Base-by-base conservation (phyloP, 331 rosid genomes). In the Telfairia occidentalis region DNA sequence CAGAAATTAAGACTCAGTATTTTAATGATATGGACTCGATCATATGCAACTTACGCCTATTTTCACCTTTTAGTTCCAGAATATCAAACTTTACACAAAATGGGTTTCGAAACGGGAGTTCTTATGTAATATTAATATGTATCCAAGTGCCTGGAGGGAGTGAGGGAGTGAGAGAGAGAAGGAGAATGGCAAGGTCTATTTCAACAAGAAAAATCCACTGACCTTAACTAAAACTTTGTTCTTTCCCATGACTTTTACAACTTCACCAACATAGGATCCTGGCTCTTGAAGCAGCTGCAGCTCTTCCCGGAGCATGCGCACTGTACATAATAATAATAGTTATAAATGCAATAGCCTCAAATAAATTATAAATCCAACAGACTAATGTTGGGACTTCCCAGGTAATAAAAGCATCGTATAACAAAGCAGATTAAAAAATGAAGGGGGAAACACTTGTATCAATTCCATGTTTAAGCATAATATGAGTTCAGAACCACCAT, bases 221-320 rank as follows among this genome's bases (percentile, higher is more conserved):
- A 87, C 99, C 97, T 95, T 95, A 61, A 95, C 99, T 74, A 95
- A 84, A 70, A 95, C 99, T 84, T 95, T 95, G 83, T 89, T 95
- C 82, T 95, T 95, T 34, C 99, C 99, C 99, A 95, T 95, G 52
- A 92, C 99, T 82, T 95, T 95, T 40, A 95, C 97, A 71, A 95
- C 99, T 85, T 95, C 99, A 37, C 99, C 99, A 0, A 95, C 99
- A 80, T 95, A 95, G 0, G 99, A 95, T 49, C 99, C 99, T 2
- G 99, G 99, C 79, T 95, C 99, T 84, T 95, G 99, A 75, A 95
- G 97, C 84, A 92, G 89, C 85, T 95, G 99, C 30, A 95, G 83
- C 69, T 95, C 99, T 86, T 95, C 99, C 34, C 96, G 87, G 7
- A 95, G 99, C 99, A 92, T 90, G 85, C 99, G 89, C 93, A 95